Evolutionary conservation across 352 stramenopile genomes (phyloP).

Genomic region (Aphanomyces euteiches): DNA sequence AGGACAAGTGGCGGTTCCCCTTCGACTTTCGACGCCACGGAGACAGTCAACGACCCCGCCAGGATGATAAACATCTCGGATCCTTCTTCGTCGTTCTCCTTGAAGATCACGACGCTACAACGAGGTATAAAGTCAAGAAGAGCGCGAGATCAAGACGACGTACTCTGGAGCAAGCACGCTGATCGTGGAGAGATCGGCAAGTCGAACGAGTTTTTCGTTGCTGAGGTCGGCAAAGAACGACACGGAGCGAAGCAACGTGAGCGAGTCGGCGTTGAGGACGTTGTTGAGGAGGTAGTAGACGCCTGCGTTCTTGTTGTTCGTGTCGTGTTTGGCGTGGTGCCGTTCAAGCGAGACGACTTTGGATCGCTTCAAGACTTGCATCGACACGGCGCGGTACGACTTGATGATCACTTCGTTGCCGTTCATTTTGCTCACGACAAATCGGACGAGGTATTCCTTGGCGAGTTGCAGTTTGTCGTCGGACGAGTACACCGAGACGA

Average conservation of each 20-base stretch:
- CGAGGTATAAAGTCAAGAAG: background rate
- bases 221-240: slow-evolving; percentile 68
- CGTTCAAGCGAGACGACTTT: slow-evolving; percentile 45
- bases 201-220: slow-evolving; percentile 49
- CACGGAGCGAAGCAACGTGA: slow-evolving; percentile 56
- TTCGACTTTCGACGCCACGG: slow-evolving; percentile 40
- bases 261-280: slow-evolving; percentile 62
- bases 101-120: slow-evolving; percentile 40
- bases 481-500: slow-evolving; percentile 19
- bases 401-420: slow-evolving; percentile 67
- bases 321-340: slow-evolving; percentile 43
- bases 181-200: slow-evolving; percentile 75
- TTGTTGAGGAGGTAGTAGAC: slow-evolving; percentile 49
- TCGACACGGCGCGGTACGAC: slow-evolving; percentile 32
- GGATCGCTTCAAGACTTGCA: slow-evolving; percentile 43
- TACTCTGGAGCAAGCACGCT: slow-evolving; percentile 65
- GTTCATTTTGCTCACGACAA: slow-evolving; percentile 36
- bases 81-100: slow-evolving; percentile 70
- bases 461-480: background rate
- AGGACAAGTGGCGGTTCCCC: slow-evolving; percentile 30
- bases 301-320: slow-evolving; percentile 21
- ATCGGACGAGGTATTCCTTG: slow-evolving; percentile 22
- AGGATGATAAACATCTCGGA: slow-evolving; percentile 79
- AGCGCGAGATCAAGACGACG: slow-evolving; percentile 31
- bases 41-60: slow-evolving; percentile 58